Evolutionary conservation across 352 stramenopile species (phyloP), one percentile per base, ranked within the genome.

Genomic region (Phytopythium litorale): DNA sequence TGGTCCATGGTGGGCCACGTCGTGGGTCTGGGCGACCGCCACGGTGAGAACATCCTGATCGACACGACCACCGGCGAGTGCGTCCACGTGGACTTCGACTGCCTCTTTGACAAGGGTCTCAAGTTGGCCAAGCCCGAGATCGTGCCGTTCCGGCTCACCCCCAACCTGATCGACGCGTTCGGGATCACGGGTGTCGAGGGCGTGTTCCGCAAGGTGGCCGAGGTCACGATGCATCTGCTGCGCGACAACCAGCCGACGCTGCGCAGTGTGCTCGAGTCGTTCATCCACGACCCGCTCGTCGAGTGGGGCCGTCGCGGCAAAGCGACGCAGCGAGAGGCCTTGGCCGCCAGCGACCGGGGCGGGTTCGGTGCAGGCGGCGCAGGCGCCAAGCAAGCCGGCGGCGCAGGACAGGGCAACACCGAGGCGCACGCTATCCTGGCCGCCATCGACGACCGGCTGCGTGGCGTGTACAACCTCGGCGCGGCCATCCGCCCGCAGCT

Each of bases 21-120:
- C 30, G 82, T 97, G 19, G 91, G 90, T 21, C 79, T 98, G 2
- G 91, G 92, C 9, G 91, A 97, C 82, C 91, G 98, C 30, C 98
- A 99, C 62, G 94, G 96, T 2, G 98, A 99, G 72, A 99, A 99
- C 71, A 99, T 99, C 66, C 74, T 99, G 16, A 96, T 99, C 40
- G 97, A 99, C 73, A 98, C 84, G 54, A 94, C 76, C 18, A 98
- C 83, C 58, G 98, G 98, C 43, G 97, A 99, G 79, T 98, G 96
- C 64, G 97, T 99, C 13, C 98, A 99, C 78, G 98, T 99, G 53
- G 98, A 99, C 73, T 99, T 99, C 79, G 96, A 99, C 73, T 99
- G 98, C 68, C 88, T 99, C 53, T 99, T 99, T 71, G 98, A 99
- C 75, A 99, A 99, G 70, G 98, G 97, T 7, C 79, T 99, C 7